These are phyloP conservation scores for Hypoxylon crocopeplum DNA, from an alignment of 495 filamentous ascomycete genomes.

Conservation along the genomic window DNA sequence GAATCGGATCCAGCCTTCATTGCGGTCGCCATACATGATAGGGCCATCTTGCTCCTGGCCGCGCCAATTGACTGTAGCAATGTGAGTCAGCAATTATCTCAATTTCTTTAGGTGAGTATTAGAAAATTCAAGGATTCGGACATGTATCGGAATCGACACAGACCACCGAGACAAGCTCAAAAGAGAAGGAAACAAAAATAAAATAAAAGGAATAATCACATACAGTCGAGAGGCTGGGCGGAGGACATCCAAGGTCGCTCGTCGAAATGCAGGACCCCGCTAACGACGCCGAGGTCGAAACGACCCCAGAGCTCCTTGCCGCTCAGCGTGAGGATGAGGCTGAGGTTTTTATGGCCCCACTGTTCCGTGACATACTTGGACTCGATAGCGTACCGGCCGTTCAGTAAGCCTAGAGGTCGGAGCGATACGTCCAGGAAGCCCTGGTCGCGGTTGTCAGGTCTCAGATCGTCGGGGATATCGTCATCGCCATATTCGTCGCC, in stretches of 20 bases:
- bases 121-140: too few relatives aligned
- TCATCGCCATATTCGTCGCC: too few relatives aligned
- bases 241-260: conserved; percentile 44
- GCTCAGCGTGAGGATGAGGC: conserved; percentile 42
- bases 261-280: conserved; percentile 37
- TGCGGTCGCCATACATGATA: conserved; percentile 12
- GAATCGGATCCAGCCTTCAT: conserved; percentile 39
- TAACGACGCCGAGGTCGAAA: conserved; percentile 43
- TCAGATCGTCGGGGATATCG: too few relatives aligned
- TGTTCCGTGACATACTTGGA: conserved; percentile 24
- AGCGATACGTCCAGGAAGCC: too few relatives aligned
- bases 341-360: conserved; percentile 15
- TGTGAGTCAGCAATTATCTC: too few relatives aligned
- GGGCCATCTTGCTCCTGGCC: conserved; percentile 33
- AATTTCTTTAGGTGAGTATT: too few relatives aligned
- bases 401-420: conserved; percentile 48
- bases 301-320: conserved; percentile 42
- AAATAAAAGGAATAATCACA: neutral
- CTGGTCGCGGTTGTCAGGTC: neutral
- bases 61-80: conserved; percentile 39
- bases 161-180: too few relatives aligned
- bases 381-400: conserved; percentile 52
- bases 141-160: too few relatives aligned
- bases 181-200: too few relatives aligned
- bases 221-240: neutral